Percentiles rank a stretch among this genome's conserved stretches.
Evolutionary conservation across 257 asterid genomes (phyloP).

Genomic region (Primulina tabacum): DNA sequence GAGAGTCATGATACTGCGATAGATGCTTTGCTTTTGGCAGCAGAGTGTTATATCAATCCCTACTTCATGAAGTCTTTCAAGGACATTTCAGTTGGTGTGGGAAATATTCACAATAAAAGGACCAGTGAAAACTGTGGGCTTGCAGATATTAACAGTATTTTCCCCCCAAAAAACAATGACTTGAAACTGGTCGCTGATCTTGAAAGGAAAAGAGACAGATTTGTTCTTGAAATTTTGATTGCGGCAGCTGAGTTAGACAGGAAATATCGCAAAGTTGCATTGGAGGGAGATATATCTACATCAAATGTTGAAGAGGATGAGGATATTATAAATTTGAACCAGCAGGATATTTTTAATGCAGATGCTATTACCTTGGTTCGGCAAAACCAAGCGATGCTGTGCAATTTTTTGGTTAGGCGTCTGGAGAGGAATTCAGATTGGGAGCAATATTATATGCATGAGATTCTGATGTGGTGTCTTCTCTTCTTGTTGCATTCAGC

Average conservation of each 20-base stretch:
- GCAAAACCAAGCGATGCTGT: slow-evolving; percentile 75
- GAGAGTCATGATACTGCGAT: slow-evolving; percentile 80
- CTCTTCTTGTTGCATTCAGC: slow-evolving; percentile 88
- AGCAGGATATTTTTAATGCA: slow-evolving; percentile 58
- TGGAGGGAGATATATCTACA: slow-evolving; percentile 34
- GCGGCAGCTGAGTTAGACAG: slow-evolving; percentile 89
- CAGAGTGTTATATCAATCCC: slow-evolving; percentile 89
- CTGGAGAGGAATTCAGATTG: slow-evolving; percentile 51
- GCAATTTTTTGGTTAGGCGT: slow-evolving; percentile 60
- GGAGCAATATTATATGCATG: slow-evolving; percentile 67
- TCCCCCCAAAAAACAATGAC: slow-evolving; percentile 47
- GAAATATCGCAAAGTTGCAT: slow-evolving; percentile 41
- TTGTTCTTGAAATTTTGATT: slow-evolving; percentile 82
- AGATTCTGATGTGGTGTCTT: slow-evolving; percentile 85
- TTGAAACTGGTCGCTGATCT: slow-evolving; percentile 67
- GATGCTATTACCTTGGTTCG: slow-evolving; percentile 93
- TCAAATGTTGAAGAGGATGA: slow-evolving; percentile 53
- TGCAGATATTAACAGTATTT: slow-evolving; percentile 43
- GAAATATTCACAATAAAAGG: slow-evolving; percentile 31
- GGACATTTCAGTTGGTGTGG: slow-evolving; percentile 38
- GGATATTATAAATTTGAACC: slow-evolving; percentile 43
- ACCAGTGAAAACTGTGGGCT: slow-evolving; percentile 35
- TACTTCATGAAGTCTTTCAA: slow-evolving; percentile 61
- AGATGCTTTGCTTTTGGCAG: slow-evolving; percentile 93
- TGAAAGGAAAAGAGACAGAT: slow-evolving; percentile 89